phyloP scores from a whole-genome alignment of 192 early-diverging fungal species.

The Entomortierella chlamydospora region DNA sequence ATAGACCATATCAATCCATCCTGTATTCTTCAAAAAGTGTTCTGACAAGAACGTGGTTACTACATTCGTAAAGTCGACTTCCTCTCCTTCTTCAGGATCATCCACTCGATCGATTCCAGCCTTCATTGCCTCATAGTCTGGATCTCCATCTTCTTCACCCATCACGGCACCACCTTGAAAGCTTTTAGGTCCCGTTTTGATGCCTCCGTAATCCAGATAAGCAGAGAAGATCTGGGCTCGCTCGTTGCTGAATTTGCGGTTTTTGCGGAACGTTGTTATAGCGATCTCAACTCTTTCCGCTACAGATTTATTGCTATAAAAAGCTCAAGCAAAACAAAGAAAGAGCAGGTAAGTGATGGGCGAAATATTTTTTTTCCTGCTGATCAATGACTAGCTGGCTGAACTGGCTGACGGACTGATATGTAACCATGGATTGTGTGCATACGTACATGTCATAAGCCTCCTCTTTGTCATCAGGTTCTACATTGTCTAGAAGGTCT shows the following conservation, averaged over 20 bases:
- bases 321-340: background rate
- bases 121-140: conserved; percentile 58
- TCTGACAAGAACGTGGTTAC: conserved; percentile 64
- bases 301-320: conserved; percentile 51
- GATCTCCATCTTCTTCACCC: conserved; percentile 49
- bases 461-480: conserved; percentile 45
- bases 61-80: conserved; percentile 57
- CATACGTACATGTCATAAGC: conserved; percentile 60
- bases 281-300: conserved; percentile 64
- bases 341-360: background rate
- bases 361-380: no score
- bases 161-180: conserved; percentile 57
- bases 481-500: conserved; percentile 46
- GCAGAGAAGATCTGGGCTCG: conserved; percentile 58
- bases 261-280: conserved; percentile 63
- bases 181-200: conserved; percentile 60
- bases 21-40: conserved; percentile 56
- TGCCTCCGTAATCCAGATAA: conserved; percentile 66
- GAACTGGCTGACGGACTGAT: no score
- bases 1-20: conserved; percentile 62
- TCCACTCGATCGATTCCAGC: conserved; percentile 57
- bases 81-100: conserved; percentile 51
- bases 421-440: no score
- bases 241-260: conserved; percentile 59
- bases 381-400: no score